Conservation (phyloP, 176 grass and related monocot species). For the Paspalum notatum region DNA sequence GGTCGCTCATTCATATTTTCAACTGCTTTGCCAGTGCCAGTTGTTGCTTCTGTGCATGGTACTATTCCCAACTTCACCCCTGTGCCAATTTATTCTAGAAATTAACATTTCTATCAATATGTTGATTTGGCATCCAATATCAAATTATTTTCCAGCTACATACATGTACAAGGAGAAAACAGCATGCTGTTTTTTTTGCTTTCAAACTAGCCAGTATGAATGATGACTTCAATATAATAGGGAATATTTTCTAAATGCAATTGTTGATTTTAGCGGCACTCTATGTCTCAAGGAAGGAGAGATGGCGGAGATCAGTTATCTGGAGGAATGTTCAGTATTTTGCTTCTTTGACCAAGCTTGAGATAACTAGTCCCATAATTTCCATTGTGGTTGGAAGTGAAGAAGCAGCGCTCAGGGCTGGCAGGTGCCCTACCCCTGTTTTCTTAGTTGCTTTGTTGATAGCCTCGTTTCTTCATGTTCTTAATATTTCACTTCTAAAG, state of each 20-base stretch:
- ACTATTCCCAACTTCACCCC: slow-evolving; percentile 43
- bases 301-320: slow-evolving; percentile 74
- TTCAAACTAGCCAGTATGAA: slow-evolving; percentile 26
- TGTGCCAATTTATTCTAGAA: slow-evolving; percentile 23
- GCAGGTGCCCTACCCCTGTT: slow-evolving; percentile 60
- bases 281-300: slow-evolving; percentile 73
- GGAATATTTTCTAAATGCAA: slow-evolving; percentile 19
- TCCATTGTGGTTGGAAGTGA: slow-evolving; percentile 87
- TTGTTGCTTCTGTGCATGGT: slow-evolving; percentile 84
- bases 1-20: slow-evolving; percentile 97
- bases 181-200: not conserved
- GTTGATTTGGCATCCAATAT: slow-evolving; percentile 2
- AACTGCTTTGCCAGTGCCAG: slow-evolving; percentile 76
- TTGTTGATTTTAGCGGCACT: slow-evolving; percentile 69
- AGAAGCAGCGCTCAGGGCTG: slow-evolving; percentile 70
- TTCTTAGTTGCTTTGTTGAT: slow-evolving; percentile 4
- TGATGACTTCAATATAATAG: not conserved
- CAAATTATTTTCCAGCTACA: not conserved
- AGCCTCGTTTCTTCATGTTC: not conserved
- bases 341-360: slow-evolving; percentile 57
- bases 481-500: slow-evolving; percentile 31
- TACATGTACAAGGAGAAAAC: not conserved
- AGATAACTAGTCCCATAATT: slow-evolving; percentile 89
- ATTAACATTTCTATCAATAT: slow-evolving; percentile 23
- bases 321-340: slow-evolving; percentile 87